Evolutionary conservation across 2,329 filamentous ascomycete genomes (phyloP).

Genomic region (Arthrinium phaeospermum): DNA sequence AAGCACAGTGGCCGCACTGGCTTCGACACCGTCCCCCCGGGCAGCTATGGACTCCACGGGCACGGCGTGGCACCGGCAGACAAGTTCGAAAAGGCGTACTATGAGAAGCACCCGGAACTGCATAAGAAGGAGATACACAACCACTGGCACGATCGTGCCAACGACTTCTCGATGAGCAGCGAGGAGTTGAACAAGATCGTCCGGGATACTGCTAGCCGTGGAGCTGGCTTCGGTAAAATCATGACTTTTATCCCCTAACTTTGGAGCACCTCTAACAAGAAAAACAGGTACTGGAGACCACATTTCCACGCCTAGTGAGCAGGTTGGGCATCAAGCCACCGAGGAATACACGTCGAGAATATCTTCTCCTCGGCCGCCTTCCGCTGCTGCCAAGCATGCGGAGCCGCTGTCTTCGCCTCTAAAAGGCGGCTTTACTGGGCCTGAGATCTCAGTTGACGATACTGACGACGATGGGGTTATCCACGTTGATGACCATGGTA

Average conservation of each 20-base stretch:
- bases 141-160: slow-evolving; percentile 60
- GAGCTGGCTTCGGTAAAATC: slow-evolving; percentile 56
- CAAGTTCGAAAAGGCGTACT: slow-evolving; percentile 90
- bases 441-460: slow-evolving; percentile 34
- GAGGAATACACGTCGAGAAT: slow-evolving; percentile 84
- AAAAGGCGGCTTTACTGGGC: slow-evolving; percentile 36
- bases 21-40: slow-evolving; percentile 74
- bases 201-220: slow-evolving; percentile 67
- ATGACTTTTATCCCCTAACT: slow-evolving; percentile 29
- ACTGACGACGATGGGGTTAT: slow-evolving; percentile 66
- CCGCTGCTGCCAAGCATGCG: slow-evolving; percentile 46
- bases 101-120: slow-evolving; percentile 87
- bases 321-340: slow-evolving; percentile 85
- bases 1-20: slow-evolving; percentile 72
- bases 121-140: slow-evolving; percentile 73
- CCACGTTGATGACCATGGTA: slow-evolving; percentile 74
- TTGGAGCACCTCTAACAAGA: slow-evolving; percentile 41
- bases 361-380: slow-evolving; percentile 67
- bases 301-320: slow-evolving; percentile 82
- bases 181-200: slow-evolving; percentile 92
- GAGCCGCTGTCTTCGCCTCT: slow-evolving; percentile 37
- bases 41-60: slow-evolving; percentile 91
- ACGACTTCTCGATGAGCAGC: slow-evolving; percentile 85
- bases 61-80: slow-evolving; percentile 79
- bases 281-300: slow-evolving; percentile 66